Evolutionary conservation across 2,329 filamentous ascomycete species (phyloP), one percentile per base, ranked within the genome.

Genomic region (Chlorencoelia australis): DNA sequence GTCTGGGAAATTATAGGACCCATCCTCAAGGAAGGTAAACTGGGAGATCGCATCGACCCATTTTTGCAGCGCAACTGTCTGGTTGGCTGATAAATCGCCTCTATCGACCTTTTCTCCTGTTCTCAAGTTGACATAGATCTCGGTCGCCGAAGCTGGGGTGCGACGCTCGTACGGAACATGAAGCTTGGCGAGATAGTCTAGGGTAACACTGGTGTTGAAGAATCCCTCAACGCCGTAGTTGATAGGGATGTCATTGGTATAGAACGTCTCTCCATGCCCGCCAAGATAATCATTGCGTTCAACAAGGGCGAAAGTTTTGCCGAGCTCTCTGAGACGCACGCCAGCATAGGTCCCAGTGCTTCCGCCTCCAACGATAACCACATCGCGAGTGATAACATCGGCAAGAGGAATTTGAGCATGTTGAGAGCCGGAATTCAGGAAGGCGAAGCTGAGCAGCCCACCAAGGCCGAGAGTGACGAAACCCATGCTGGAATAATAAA

Each of bases 361-460:
- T 17, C 65, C 65, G 3, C 63, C 64, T 24, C 65, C 64, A 24
- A 68, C 58, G 39, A 68, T 27, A 21, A 29, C 30, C 16, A 45
- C 28, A 35, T 44, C 43, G n/a, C n/a, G n/a, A n/a, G n/a, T 30
- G n/a, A n/a, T n/a, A n/a, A n/a, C n/a, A n/a, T n/a, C n/a, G n/a
- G n/a, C n/a, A n/a, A n/a, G n/a, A n/a, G n/a, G n/a, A n/a, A n/a
- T n/a, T n/a, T n/a, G n/a, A n/a, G n/a, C n/a, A n/a, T n/a, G n/a
- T n/a, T n/a, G n/a, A n/a, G n/a, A n/a, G n/a, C n/a, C n/a, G n/a
- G n/a, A n/a, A n/a, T n/a, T n/a, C n/a, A n/a, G n/a, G n/a, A n/a
- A n/a, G n/a, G n/a, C n/a, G n/a, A n/a, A n/a, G n/a, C n/a, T n/a
- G n/a, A n/a, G n/a, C n/a, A n/a, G n/a, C n/a, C n/a, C n/a, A n/a